Base-by-base conservation (phyloP, 495 filamentous ascomycete species). In the Amniculicola lignicola region DNA sequence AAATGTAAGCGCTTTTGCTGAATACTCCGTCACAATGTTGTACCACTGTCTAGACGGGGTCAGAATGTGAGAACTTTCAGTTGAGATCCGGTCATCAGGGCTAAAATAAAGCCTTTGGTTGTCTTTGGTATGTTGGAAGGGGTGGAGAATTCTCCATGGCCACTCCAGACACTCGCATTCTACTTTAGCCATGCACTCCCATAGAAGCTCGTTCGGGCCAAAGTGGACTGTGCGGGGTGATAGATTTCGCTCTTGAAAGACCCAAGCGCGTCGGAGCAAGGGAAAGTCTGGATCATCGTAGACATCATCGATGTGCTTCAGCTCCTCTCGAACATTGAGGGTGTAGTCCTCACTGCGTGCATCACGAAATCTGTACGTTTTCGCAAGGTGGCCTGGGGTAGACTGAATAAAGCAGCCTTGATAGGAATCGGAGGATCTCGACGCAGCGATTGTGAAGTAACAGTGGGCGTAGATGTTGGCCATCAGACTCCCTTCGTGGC, bases 1-100 rank as follows among this genome's bases (percentile, higher is more conserved):
- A 23, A 63, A 61, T 1, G 70, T 69, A 14, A 72, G 60, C 37
- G 39, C 16, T 14, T 63, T 44, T 18, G 54, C 22, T 0, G 67
- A 64, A 46, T 69, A 72, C 19, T 59, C 42, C 25, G 57, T 53
- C 1, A 72, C 47, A 47, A 70, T 60, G 7, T 11, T 15, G 41
- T 65, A 55, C 71, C 69, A 70, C 56, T 29, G 14, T 4, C 16
- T 21, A 11, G 4, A 3, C 31, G 27, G 11, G 19, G 36, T 41
- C 37, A 40, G 25, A 22, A 9, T 10, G 12, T 21, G n/a, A n/a
- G n/a, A n/a, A n/a, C n/a, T n/a, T n/a, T n/a, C n/a, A n/a, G n/a
- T n/a, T n/a, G n/a, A n/a, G n/a, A n/a, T n/a, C n/a, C n/a, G n/a
- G n/a, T n/a, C n/a, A n/a, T n/a, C n/a, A n/a, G n/a, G n/a, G n/a